Evolutionary conservation across 352 stramenopile species (phyloP), one percentile per base, ranked within the genome.

Genomic region (Pythium phragmitis): DNA sequence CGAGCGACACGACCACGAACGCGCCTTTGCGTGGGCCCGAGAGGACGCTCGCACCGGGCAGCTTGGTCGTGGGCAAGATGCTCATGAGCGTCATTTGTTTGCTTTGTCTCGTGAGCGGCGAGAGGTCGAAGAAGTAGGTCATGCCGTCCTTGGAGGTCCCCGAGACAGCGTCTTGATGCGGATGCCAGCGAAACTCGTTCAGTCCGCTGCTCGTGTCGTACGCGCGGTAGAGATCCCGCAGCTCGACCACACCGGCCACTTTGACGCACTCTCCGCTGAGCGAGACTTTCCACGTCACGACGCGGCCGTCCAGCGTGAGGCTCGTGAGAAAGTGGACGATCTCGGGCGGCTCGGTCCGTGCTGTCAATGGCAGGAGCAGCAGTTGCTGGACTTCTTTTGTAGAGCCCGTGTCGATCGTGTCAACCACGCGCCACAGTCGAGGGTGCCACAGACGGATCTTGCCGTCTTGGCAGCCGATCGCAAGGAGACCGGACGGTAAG

Each of bases 401-500:
- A 1, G 79, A 87, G 0, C 84, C 79, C 9, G 76, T 81, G 55
- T 93, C 82, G 33, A 93, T 76, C 13, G 69, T 84, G 12, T 81
- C 77, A n/a, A 86, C 72, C 7, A 77, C 76, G 47, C 83, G 86
- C 52, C 79, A 80, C 16, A 85, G 63, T 34, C 71, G 74, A n/a
- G 77, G 79, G 26, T 72, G 88, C 74, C 82, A 91, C 21, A 91
- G 62, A 6, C 82, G 85, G 28, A 93, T 80, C 46, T 89, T 91
- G 23, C 82, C 80, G 43, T 94, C 85, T 56, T 86, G 75, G 42
- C 83, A 94, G 0, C 82, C 85, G 21, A 94, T 90, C 4, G 81
- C 85, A 8, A 94, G 56, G 2, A 91, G 60, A 0, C 85, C 85
- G 1, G 70, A 76, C 2, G 85, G 82, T 8, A 94, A 70, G 3